phyloP scores from a whole-genome alignment of 2,329 filamentous ascomycete species.

The Biscogniauxia marginata region DNA sequence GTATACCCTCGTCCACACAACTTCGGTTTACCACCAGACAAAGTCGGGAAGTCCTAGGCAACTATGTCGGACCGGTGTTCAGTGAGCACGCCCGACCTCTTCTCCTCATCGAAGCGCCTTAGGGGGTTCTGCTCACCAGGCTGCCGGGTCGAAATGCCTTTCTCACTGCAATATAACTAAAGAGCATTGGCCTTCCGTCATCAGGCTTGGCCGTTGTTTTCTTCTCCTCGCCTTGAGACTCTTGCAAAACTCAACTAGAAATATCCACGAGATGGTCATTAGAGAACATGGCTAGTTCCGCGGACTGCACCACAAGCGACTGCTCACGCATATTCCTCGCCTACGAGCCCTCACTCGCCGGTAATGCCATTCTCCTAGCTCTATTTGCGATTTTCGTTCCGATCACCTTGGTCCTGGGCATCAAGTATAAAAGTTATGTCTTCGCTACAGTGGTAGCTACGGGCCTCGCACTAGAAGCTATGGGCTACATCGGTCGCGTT shows the following conservation, averaged over 20 bases:
- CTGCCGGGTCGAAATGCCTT: conserved; percentile 3
- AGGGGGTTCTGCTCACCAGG: conserved; percentile 4
- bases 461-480: conserved; percentile 43
- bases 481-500: conserved; percentile 48
- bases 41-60: conserved; percentile 3
- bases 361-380: conserved; percentile 41
- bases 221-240: not conserved
- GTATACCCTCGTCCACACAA: conserved; percentile 1
- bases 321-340: conserved; percentile 33
- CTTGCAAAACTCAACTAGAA: conserved; percentile 3
- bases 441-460: conserved; percentile 41
- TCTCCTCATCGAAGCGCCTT: conserved; percentile 6
- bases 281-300: conserved; percentile 23
- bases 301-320: conserved; percentile 17
- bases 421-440: conserved; percentile 38
- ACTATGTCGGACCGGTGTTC: not conserved
- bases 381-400: conserved; percentile 42
- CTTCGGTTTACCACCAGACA: not conserved
- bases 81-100: conserved; percentile 7
- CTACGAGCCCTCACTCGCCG: conserved; percentile 37
- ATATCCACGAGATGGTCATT: conserved; percentile 13
- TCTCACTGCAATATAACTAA: conserved; percentile 10
- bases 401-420: conserved; percentile 37
- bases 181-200: not conserved
- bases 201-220: not conserved